Evolutionary conservation across 139 green algal species (phyloP), one percentile per base, ranked within the genome.

Genomic region (Micromonas pusilla): DNA sequence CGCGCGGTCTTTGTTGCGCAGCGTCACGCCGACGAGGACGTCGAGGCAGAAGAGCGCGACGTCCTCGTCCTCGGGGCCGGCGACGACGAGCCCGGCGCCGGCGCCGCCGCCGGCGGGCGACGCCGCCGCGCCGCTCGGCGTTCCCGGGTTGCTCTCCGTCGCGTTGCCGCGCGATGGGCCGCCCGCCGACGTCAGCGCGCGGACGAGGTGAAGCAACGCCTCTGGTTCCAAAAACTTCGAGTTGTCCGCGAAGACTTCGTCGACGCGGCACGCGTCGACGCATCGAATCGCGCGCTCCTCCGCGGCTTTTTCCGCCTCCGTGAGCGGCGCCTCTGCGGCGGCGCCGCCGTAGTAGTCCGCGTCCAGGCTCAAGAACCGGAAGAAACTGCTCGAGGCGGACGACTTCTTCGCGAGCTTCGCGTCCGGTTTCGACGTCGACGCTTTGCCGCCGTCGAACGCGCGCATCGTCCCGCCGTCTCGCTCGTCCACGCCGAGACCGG

Each of bases 1-100:
- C 31, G 96, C 85, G 34, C 93, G 88, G 79, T 97, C 94, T 0
- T 93, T 80, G 84, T 97, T 98, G 66, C 90, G 86, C 74, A 97
- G 79, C 63, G 93, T 86, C 64, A 97, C 83, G 21, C 85, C 84
- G 34, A 97, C 87, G 45, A 97, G 85, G 72, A 97, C 87, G 79
- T 97, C 92, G 73, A 97, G 79, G 79, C 91, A 96, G 52, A 97
- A 85, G 86, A 94, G 83, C 19, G 87, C 82, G 1, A 85, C 88
- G 64, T 91, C 88, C 82, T 89, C 89, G 36, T 89, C 81, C 23
- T 83, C 88, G n/a, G 32, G 63, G 63, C 34, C 83, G 1, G 25
- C 63, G 62, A 39, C 52, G 28, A 38, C 32, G 52, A 32, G 52
- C 26, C 52, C 34, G 1, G 52, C 73, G 38, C 45, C 80, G 25